Conservation (phyloP, 192 early-diverging fungal species). For the Coemansia sp. region DNA sequence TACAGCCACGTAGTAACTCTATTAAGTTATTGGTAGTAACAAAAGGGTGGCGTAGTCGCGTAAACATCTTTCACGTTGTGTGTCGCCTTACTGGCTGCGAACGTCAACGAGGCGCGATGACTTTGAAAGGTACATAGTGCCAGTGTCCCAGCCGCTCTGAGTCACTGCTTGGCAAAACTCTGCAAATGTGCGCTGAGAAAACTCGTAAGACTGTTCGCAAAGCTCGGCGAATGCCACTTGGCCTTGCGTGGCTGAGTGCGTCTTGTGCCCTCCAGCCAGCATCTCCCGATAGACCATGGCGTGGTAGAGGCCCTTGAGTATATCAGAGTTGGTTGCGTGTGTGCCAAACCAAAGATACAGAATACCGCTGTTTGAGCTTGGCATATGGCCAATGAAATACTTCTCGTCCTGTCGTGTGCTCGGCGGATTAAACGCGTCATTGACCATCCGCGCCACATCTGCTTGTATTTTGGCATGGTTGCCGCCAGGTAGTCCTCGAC, state of each 20-base stretch:
- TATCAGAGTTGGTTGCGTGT: constrained; percentile 22
- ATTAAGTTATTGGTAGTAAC: background rate
- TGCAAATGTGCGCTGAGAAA: constrained; percentile 32
- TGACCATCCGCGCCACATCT: constrained; percentile 23
- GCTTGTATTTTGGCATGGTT: background rate
- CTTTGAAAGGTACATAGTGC: constrained; percentile 36
- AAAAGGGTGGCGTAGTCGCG: background rate
- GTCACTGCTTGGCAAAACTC: constrained; percentile 16
- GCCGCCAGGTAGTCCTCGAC: constrained; percentile 5
- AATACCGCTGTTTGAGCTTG: constrained; percentile 7
- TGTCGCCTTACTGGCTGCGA: background rate
- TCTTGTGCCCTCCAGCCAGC: background rate
- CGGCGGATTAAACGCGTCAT: constrained; percentile 21
- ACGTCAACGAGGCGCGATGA: constrained; percentile 21
- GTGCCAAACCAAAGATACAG: constrained; percentile 36
- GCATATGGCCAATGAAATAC: constrained; percentile 41
- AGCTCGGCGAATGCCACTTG: background rate
- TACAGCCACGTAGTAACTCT: background rate
- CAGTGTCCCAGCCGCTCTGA: constrained; percentile 37
- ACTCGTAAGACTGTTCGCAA: constrained; percentile 19
- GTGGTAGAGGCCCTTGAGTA: constrained; percentile 37
- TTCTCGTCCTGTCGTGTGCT: background rate
- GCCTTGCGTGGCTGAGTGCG: background rate
- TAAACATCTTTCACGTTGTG: background rate
- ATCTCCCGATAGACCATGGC: constrained; percentile 24